Evolutionary conservation across 192 early-diverging fungal genomes (phyloP).

Genomic region (Phlyctochytrium arcticum): DNA sequence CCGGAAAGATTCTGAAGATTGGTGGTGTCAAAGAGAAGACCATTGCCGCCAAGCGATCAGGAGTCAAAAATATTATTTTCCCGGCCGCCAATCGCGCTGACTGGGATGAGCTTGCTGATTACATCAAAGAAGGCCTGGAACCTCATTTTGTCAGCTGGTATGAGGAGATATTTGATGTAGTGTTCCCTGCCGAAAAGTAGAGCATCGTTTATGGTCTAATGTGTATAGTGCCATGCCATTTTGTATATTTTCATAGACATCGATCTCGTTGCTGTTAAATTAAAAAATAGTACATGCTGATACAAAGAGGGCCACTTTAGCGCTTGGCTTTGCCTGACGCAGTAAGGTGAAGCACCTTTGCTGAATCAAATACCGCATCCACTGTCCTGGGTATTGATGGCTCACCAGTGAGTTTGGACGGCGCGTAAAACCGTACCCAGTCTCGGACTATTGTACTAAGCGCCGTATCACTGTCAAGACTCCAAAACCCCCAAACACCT

Average conservation of each 20-base stretch:
- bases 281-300: too few species aligned
- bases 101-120: constrained; percentile 93
- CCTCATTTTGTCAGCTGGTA: constrained; percentile 84
- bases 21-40: constrained; percentile 97
- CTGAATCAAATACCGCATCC: background rate
- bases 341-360: background rate
- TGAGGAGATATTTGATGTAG: constrained; percentile 43
- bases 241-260: too few species aligned
- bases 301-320: too few species aligned
- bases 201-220: too few species aligned
- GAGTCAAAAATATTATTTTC: constrained; percentile 86
- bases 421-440: background rate
- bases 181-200: too few species aligned
- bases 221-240: too few species aligned
- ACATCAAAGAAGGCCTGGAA: constrained; percentile 85
- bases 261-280: too few species aligned
- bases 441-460: background rate
- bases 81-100: constrained; percentile 85
- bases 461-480: background rate
- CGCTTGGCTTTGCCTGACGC: too few species aligned
- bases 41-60: constrained; percentile 92
- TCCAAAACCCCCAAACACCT: background rate
- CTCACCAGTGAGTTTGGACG: background rate
- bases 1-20: constrained; percentile 95
- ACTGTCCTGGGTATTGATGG: too few species aligned